These are phyloP conservation scores for Phyllosticta citribraziliensis DNA, from an alignment of 2,329 filamentous ascomycete genomes.

Conservation along the genomic window DNA sequence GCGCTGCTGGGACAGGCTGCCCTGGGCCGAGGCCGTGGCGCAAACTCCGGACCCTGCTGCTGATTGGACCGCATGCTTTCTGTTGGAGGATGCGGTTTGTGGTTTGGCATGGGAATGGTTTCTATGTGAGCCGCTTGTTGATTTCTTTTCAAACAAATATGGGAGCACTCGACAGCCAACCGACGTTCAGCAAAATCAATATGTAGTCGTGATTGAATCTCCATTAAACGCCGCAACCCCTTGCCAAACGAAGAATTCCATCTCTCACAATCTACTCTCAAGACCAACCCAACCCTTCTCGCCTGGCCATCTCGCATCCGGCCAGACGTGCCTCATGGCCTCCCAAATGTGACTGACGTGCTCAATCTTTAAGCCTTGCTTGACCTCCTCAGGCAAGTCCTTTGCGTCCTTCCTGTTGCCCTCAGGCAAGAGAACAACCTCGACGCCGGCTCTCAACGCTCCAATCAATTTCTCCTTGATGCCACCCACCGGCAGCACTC, in stretches of 20 bases:
- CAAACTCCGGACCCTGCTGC: not conserved
- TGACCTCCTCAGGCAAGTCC: conserved; percentile 84
- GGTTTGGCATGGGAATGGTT: not conserved
- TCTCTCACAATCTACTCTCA: conserved; percentile 6
- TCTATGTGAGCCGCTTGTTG: not conserved
- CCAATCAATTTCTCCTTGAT: conserved; percentile 99
- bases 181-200: no score
- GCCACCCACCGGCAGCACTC: conserved; percentile 87
- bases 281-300: conserved; percentile 59
- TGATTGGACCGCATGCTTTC: not conserved
- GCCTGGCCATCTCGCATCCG: conserved; percentile 74
- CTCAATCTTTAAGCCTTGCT: conserved; percentile 75
- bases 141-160: not conserved
- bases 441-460: conserved; percentile 83
- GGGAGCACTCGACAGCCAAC: no score
- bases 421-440: conserved; percentile 79
- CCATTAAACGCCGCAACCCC: not conserved
- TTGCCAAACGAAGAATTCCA: not conserved
- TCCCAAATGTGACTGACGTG: conserved; percentile 95
- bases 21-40: no score
- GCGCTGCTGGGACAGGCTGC: no score
- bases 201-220: not conserved
- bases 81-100: not conserved
- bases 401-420: conserved; percentile 88
- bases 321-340: conserved; percentile 84